A percentile compares a stretch with the other conserved stretches of the same genome.
These are phyloP conservation scores for Rehmannia glutinosa DNA, from an alignment of 257 asterid species.

Conservation along the genomic window DNA sequence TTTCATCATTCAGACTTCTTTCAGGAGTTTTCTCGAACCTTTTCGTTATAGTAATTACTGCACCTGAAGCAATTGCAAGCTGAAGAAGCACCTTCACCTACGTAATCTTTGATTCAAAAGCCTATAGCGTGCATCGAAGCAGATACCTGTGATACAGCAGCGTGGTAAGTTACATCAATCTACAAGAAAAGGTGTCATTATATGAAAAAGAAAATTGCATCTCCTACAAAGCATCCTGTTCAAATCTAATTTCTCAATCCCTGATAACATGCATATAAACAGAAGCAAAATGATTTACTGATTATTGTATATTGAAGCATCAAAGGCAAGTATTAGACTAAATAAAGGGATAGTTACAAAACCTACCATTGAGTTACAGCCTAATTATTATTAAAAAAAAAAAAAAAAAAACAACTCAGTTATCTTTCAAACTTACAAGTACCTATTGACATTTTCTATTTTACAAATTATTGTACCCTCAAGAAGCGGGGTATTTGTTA, in stretches of 20 bases:
- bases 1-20: slow-evolving; percentile 93
- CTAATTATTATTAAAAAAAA: no score
- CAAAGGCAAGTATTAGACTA: no score
- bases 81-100: slow-evolving; percentile 84
- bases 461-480: no score
- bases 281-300: no score
- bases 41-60: slow-evolving; percentile 64
- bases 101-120: slow-evolving; percentile 83
- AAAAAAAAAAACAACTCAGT: no score
- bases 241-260: not conserved
- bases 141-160: slow-evolving; percentile 45
- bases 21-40: slow-evolving; percentile 90
- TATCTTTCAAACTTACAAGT: no score
- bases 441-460: no score
- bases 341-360: no score
- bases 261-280: no score
- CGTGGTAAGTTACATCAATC: not conserved
- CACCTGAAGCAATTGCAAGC: slow-evolving; percentile 71
- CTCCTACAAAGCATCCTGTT: not conserved
- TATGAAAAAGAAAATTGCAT: not conserved
- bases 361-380: no score
- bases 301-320: no score
- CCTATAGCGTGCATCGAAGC: slow-evolving; percentile 74
- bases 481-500: no score
- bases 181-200: not conserved